These are phyloP conservation scores for Sparassis latifolia DNA, from an alignment of 1,284 basidiomycete species.

Conservation along the genomic window DNA sequence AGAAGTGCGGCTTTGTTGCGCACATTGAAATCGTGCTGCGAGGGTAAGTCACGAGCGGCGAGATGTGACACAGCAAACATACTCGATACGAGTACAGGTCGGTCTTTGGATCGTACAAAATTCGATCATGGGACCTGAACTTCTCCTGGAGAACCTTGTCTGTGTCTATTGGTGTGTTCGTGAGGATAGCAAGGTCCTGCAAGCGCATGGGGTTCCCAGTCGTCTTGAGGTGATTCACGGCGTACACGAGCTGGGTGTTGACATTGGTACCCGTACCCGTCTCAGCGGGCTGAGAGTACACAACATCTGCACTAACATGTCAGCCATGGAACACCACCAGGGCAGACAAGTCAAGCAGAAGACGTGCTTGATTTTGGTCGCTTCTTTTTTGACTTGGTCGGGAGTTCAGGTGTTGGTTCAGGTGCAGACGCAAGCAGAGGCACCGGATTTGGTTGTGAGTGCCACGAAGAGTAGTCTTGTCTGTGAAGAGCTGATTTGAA, in stretches of 20 bases:
- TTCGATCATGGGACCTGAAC: slow-evolving; percentile 75
- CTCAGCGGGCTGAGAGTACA: slow-evolving; percentile 82
- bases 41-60: not conserved
- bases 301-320: slow-evolving; percentile 41
- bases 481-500: slow-evolving; percentile 58
- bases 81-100: slow-evolving; percentile 82
- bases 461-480: slow-evolving; percentile 69
- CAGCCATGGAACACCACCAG: slow-evolving; percentile 17
- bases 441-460: slow-evolving; percentile 45
- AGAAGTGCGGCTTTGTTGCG: slow-evolving; percentile 77
- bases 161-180: slow-evolving; percentile 68
- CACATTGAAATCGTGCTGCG: slow-evolving; percentile 81
- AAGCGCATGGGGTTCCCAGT: slow-evolving; percentile 73
- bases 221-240: slow-evolving; percentile 74
- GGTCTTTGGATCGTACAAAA: slow-evolving; percentile 75
- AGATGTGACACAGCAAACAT: slow-evolving; percentile 10
- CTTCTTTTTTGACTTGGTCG: slow-evolving; percentile 49
- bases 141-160: slow-evolving; percentile 70
- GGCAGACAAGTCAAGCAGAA: slow-evolving; percentile 15
- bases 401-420: slow-evolving; percentile 20
- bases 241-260: slow-evolving; percentile 84
- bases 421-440: slow-evolving; percentile 15
- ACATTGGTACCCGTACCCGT: slow-evolving; percentile 78
- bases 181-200: slow-evolving; percentile 78
- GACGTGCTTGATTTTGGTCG: slow-evolving; percentile 58